These are phyloP conservation scores for Malassezia psittaci DNA, from an alignment of 1,284 basidiomycete species.

Conservation along the genomic window DNA sequence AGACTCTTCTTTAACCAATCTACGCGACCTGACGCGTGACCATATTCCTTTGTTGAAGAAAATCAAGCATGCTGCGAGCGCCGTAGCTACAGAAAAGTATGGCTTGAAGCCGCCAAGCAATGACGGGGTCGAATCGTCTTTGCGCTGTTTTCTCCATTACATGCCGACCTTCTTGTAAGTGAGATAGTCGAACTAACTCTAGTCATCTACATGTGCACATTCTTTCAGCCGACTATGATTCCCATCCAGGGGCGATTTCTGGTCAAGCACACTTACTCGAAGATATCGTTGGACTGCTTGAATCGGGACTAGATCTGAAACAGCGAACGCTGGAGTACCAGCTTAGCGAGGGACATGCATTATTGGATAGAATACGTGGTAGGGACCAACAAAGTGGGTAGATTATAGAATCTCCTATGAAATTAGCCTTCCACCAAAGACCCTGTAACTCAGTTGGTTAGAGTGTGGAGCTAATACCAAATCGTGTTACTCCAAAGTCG, in stretches of 20 bases:
- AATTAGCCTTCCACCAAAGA: background rate
- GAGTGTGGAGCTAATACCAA: slow-evolving; percentile 22
- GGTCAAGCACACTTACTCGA: slow-evolving; percentile 89
- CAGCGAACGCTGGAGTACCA: slow-evolving; percentile 70
- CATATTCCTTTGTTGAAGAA: slow-evolving; percentile 63
- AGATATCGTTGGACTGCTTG: slow-evolving; percentile 60
- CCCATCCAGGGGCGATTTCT: slow-evolving; percentile 52
- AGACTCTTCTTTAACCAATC: slow-evolving; percentile 37
- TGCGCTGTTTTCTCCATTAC: slow-evolving; percentile 83
- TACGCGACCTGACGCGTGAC: slow-evolving; percentile 52
- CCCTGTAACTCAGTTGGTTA: slow-evolving; percentile 22
- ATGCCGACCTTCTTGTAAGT: slow-evolving; percentile 87
- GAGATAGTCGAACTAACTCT: background rate
- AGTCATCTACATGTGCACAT: slow-evolving; percentile 95
- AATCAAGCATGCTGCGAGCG: slow-evolving; percentile 57
- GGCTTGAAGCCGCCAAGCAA: slow-evolving; percentile 54
- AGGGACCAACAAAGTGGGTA: background rate
- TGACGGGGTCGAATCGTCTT: slow-evolving; percentile 19
- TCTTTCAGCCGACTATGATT: slow-evolving; percentile 53
- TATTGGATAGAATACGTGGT: slow-evolving; percentile 42
- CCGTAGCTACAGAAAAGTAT: slow-evolving; percentile 58
- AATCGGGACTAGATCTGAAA: slow-evolving; percentile 60
- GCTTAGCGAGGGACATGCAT: slow-evolving; percentile 66
- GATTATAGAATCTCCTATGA: too few species aligned
- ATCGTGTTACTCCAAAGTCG: slow-evolving; percentile 19